Conservation (phyloP, 2,329 filamentous ascomycete species). For the Nectriaceae sp. region DNA sequence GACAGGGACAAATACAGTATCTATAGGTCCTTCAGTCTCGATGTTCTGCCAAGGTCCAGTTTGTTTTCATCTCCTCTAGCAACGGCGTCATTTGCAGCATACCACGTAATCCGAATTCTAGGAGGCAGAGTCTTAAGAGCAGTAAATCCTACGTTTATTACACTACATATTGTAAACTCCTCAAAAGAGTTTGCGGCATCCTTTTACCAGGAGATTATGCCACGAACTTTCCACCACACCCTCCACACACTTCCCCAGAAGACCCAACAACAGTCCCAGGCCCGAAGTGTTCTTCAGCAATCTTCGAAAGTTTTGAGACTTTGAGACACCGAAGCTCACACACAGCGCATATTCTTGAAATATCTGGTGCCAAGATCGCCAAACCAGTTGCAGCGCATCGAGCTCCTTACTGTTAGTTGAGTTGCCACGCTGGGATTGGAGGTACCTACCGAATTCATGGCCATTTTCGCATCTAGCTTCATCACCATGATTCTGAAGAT, state of each 20-base stretch:
- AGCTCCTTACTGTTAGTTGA: constrained; percentile 33
- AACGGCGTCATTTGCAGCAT: too few species aligned
- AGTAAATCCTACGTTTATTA: too few species aligned
- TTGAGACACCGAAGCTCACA: constrained; percentile 55
- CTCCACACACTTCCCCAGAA: constrained; percentile 39
- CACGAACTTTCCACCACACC: constrained; percentile 46
- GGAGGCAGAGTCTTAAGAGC: too few species aligned
- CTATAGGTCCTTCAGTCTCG: too few species aligned
- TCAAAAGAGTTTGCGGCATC: too few species aligned
- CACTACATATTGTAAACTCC: too few species aligned
- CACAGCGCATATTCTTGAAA: constrained; percentile 56
- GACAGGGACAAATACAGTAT: too few species aligned
- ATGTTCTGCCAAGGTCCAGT: too few species aligned
- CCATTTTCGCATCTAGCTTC: constrained; percentile 42
- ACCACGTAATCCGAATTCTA: too few species aligned
- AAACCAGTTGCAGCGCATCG: constrained; percentile 56
- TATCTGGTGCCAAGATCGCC: constrained; percentile 54
- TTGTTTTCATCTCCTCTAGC: too few species aligned
- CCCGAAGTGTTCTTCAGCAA: constrained; percentile 34
- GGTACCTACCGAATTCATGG: constrained; percentile 43
- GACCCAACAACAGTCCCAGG: constrained; percentile 30
- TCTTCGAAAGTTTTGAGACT: constrained; percentile 40
- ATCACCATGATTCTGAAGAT: constrained; percentile 33
- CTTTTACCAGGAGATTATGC: constrained; percentile 32
- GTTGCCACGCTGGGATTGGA: background rate